Conservation (phyloP, 2,329 filamentous ascomycete genomes). For the Aspergillus eucalypticola region DNA sequence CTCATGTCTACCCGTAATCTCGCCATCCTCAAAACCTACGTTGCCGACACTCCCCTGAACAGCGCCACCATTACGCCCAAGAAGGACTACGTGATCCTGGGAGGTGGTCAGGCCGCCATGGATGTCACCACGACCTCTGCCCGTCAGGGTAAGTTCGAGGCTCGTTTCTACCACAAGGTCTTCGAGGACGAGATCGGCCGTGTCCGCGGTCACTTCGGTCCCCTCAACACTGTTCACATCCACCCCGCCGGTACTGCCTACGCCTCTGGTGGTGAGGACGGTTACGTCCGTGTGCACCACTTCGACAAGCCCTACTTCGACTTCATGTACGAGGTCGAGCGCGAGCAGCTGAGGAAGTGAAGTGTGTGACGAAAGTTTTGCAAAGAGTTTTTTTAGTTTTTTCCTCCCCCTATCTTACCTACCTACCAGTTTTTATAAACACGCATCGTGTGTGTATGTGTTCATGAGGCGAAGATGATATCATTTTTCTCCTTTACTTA, state of each 20-base stretch:
- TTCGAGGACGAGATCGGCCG: conserved; percentile 98
- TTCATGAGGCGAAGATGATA: conserved; percentile 35
- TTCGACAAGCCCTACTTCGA: conserved; percentile 99
- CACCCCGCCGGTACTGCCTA: conserved; percentile 91
- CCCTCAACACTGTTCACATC: conserved; percentile 91
- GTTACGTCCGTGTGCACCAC: conserved; percentile 96
- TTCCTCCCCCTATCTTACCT: too few relatives aligned
- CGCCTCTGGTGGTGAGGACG: conserved; percentile 94
- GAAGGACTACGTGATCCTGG: conserved; percentile 97
- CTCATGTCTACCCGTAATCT: conserved; percentile 84
- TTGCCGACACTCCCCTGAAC: conserved; percentile 92
- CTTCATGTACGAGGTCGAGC: conserved; percentile 97
- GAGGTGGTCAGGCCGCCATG: conserved; percentile 97
- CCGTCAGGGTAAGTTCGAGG: conserved; percentile 98
- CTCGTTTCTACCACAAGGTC: conserved; percentile 99
- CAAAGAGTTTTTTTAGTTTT: conserved; percentile 12
- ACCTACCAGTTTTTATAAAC: conserved; percentile 16
- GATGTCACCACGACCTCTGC: conserved; percentile 94
- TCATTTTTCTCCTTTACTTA: conserved; percentile 8
- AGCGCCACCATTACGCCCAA: conserved; percentile 89
- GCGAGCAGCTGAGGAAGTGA: conserved; percentile 63
- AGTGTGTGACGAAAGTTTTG: conserved; percentile 17
- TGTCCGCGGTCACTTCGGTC: conserved; percentile 96
- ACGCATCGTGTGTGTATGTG: conserved; percentile 37
- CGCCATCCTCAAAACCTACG: conserved; percentile 88